Conservation (phyloP, 1,284 basidiomycete species). For the Ganoderma sp. region DNA sequence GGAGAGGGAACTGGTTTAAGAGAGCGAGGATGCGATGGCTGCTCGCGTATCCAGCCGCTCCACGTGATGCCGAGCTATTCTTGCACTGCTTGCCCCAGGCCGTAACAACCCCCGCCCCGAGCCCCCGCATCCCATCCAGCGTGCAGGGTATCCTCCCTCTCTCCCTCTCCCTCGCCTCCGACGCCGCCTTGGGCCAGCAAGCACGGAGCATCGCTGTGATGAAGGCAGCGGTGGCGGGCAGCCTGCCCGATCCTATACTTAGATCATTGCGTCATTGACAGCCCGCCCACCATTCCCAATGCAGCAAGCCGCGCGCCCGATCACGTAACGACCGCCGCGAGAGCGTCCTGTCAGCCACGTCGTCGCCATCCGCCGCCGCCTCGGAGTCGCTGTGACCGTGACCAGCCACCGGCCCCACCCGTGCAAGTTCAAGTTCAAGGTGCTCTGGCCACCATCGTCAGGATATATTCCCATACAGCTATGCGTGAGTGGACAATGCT, state of each 20-base stretch:
- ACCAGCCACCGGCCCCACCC: neutral
- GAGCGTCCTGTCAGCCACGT: neutral
- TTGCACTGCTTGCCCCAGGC: neutral
- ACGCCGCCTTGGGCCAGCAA: neutral
- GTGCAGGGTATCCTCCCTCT: neutral
- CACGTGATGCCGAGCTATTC: slow-evolving; percentile 16
- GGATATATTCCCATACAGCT: neutral
- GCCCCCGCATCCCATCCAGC: too few species aligned
- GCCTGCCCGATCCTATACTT: neutral
- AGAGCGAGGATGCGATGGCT: slow-evolving; percentile 9
- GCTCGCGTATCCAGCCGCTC: neutral
- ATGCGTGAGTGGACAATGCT: neutral
- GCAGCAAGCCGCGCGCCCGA: neutral
- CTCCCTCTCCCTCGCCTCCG: neutral
- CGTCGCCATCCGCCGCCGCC: neutral
- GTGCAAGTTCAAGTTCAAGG: neutral
- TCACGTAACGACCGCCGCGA: slow-evolving; percentile 1
- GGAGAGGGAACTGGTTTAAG: slow-evolving; percentile 8
- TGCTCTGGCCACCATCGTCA: neutral
- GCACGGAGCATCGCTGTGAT: neutral
- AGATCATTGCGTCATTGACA: neutral
- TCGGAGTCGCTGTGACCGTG: neutral
- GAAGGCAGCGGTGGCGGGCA: neutral
- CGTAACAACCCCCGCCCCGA: too few species aligned
- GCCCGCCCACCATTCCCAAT: neutral